Percentiles rank a stretch among this genome's conserved stretches.
phyloP scores from a whole-genome alignment of 169 alveolate species.

The Cryptosporidium ubiquitum region DNA sequence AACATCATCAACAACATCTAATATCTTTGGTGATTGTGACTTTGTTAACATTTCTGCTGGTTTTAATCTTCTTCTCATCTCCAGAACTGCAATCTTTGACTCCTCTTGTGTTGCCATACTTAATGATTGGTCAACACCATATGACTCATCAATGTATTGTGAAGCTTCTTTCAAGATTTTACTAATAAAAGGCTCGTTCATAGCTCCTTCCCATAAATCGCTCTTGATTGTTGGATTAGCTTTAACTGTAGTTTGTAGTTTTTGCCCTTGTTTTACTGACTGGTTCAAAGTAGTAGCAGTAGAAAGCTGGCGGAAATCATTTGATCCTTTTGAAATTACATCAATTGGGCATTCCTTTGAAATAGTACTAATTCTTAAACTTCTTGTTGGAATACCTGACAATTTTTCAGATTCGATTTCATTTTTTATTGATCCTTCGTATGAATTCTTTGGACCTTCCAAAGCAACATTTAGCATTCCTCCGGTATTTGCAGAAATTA shows the following conservation, averaged over 20 bases:
- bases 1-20: slow-evolving; percentile 80
- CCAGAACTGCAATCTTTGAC: slow-evolving; percentile 82
- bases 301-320: slow-evolving; percentile 13
- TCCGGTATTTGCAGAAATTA: slow-evolving; percentile 82
- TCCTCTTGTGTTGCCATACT: slow-evolving; percentile 84
- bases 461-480: slow-evolving; percentile 84
- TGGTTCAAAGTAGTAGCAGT: slow-evolving; percentile 38
- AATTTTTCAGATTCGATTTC: slow-evolving; percentile 85
- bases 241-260: neutral
- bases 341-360: slow-evolving; percentile 79
- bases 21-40: slow-evolving; percentile 81
- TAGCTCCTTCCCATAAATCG: slow-evolving; percentile 24
- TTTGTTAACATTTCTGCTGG: slow-evolving; percentile 86
- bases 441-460: slow-evolving; percentile 85
- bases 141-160: slow-evolving; percentile 83
- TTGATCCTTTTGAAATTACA: slow-evolving; percentile 17
- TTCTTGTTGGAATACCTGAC: slow-evolving; percentile 79
- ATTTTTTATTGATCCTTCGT: slow-evolving; percentile 86
- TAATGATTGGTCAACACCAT: slow-evolving; percentile 87
- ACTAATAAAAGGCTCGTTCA: slow-evolving; percentile 33
- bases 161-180: slow-evolving; percentile 48
- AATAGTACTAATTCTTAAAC: slow-evolving; percentile 78
- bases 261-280: neutral
- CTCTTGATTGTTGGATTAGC: neutral
- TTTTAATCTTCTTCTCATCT: slow-evolving; percentile 84